Conservation (phyloP, 345 rosid species). For the Geranium rotundifolium region DNA sequence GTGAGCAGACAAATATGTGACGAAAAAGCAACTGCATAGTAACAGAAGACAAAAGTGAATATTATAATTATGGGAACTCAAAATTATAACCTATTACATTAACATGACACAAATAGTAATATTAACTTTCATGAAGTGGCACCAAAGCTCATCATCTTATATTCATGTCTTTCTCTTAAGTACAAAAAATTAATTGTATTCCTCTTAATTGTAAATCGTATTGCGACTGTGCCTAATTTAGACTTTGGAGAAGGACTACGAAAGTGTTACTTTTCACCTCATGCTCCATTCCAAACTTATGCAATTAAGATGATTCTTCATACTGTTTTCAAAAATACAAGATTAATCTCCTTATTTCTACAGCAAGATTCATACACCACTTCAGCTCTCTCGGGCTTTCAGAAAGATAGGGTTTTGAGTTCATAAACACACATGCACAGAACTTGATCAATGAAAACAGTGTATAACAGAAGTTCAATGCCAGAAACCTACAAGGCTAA, state of each 20-base stretch:
- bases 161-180: too few species aligned
- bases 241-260: too few species aligned
- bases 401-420: neutral
- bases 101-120: too few species aligned
- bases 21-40: too few species aligned
- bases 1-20: neutral
- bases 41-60: neutral
- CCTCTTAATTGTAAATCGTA: too few species aligned
- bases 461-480: neutral
- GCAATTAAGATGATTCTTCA: neutral
- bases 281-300: neutral
- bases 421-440: constrained; percentile 2
- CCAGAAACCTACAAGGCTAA: too few species aligned
- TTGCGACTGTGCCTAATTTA: too few species aligned
- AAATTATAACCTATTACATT: too few species aligned
- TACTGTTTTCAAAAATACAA: too few species aligned
- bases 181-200: too few species aligned
- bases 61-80: neutral
- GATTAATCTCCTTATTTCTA: neutral
- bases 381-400: neutral
- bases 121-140: too few species aligned
- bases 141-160: too few species aligned
- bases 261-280: neutral
- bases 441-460: neutral
- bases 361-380: neutral